Conservation (phyloP, 1,139 yeast species). For the Barnettozyma hawaiiensis region DNA sequence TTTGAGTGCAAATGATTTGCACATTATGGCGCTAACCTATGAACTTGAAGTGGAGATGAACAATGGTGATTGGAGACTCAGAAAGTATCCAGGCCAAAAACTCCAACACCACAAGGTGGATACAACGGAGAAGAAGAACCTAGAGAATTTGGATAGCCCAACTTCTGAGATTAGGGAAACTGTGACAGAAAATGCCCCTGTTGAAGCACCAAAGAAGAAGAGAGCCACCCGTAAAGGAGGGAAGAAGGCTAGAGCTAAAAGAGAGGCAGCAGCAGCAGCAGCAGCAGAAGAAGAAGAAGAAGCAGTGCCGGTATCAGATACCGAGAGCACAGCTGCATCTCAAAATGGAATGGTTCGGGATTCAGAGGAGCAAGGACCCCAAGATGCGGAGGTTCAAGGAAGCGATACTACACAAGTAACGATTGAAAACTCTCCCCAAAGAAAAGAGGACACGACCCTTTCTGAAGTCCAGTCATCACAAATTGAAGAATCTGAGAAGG, state of each 20-base stretch:
- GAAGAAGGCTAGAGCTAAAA: slow-evolving; percentile 53
- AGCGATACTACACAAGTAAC: slow-evolving; percentile 9
- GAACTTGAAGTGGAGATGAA: slow-evolving; percentile 74
- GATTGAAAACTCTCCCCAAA: slow-evolving; percentile 9
- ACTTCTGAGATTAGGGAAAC: slow-evolving; percentile 15
- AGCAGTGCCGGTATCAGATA: background rate
- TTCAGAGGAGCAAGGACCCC: background rate
- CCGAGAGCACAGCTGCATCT: background rate
- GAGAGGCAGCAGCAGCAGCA: slow-evolving; percentile 29
- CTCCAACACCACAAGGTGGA: slow-evolving; percentile 19
- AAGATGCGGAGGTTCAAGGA: slow-evolving; percentile 13
- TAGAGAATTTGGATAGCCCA: slow-evolving; percentile 12
- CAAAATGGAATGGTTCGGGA: background rate
- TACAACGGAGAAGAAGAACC: slow-evolving; percentile 7
- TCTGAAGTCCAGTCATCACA: background rate
- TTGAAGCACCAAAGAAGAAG: slow-evolving; percentile 31
- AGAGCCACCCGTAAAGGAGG: slow-evolving; percentile 59
- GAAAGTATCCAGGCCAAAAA: slow-evolving; percentile 68
- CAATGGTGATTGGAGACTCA: slow-evolving; percentile 61
- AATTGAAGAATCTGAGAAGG: background rate
- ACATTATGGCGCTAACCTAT: slow-evolving; percentile 84
- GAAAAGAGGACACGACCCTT: slow-evolving; percentile 1
- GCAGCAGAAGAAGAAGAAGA: background rate
- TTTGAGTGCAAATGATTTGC: slow-evolving; percentile 84
- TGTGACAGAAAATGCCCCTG: slow-evolving; percentile 13